Percentiles rank a stretch among this genome's conserved stretches.
phyloP scores from a whole-genome alignment of 2,329 filamentous ascomycete genomes.

The Colletotrichum camelliae region DNA sequence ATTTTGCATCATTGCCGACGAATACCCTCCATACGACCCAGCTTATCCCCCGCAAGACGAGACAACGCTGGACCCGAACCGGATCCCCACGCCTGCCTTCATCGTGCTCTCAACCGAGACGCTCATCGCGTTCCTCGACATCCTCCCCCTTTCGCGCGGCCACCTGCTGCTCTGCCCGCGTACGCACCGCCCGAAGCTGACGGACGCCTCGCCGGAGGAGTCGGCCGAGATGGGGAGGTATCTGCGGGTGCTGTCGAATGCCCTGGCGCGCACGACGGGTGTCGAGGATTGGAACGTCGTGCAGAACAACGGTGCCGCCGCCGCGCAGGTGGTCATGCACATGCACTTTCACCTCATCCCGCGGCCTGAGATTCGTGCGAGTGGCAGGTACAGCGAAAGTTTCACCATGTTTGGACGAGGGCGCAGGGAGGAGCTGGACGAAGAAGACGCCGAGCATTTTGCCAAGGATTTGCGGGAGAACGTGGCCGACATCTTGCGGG shows the following conservation, averaged over 20 bases:
- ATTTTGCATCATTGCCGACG: constrained; percentile 64
- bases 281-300: constrained; percentile 93
- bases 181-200: constrained; percentile 77
- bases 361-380: constrained; percentile 69
- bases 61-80: constrained; percentile 36
- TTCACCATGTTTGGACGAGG: constrained; percentile 87
- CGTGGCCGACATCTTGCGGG: constrained; percentile 50
- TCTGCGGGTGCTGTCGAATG: constrained; percentile 75
- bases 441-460: constrained; percentile 70
- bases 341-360: constrained; percentile 96
- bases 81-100: constrained; percentile 53
- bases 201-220: constrained; percentile 69
- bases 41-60: constrained; percentile 43
- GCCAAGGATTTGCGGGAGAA: constrained; percentile 59
- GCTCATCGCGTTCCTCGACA: constrained; percentile 90
- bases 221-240: constrained; percentile 69
- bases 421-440: constrained; percentile 74
- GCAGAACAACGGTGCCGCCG: constrained; percentile 91
- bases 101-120: constrained; percentile 79
- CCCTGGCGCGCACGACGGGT: constrained; percentile 72
- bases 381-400: constrained; percentile 60
- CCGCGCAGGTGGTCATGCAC: constrained; percentile 91
- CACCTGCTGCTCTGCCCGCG: constrained; percentile 86
- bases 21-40: constrained; percentile 55
- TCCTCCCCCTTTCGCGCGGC: constrained; percentile 83